Evolutionary conservation across 805 yeast species (phyloP).

Genomic region (Candida wancherniae): DNA sequence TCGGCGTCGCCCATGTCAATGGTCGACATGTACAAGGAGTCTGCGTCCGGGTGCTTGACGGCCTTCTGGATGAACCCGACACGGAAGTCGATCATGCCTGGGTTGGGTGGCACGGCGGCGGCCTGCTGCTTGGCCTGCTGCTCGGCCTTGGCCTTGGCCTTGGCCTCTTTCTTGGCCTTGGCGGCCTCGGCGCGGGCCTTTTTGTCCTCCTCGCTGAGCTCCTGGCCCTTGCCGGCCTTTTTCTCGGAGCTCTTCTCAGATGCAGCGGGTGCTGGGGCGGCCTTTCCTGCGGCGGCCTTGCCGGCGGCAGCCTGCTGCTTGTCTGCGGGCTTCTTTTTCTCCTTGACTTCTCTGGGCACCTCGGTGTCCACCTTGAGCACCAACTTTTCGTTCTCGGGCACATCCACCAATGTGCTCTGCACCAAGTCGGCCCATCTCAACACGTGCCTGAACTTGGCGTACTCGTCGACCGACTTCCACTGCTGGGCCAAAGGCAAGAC

Average conservation of each 20-base stretch:
- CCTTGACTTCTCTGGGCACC: slow-evolving; percentile 72
- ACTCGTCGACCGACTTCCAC: slow-evolving; percentile 50
- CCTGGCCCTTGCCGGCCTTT: slow-evolving; percentile 13
- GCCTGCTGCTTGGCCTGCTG: slow-evolving; percentile 43
- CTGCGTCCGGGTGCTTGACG: slow-evolving; percentile 96
- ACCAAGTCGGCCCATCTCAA: slow-evolving; percentile 89
- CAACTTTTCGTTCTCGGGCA: slow-evolving; percentile 51
- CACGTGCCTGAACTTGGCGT: slow-evolving; percentile 71
- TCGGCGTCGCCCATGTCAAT: slow-evolving; percentile 94
- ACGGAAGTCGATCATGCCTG: slow-evolving; percentile 84
- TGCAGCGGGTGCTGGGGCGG: slow-evolving; percentile 4
- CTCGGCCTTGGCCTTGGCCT: slow-evolving; percentile 56
- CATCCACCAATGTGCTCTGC: slow-evolving; percentile 60
- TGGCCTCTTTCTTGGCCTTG: slow-evolving; percentile 59
- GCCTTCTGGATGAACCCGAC: slow-evolving; percentile 98
- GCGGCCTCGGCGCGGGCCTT: slow-evolving; percentile 50
- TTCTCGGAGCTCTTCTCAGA: slow-evolving; percentile 30
- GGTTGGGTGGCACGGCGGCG: slow-evolving; percentile 64
- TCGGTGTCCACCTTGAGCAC: slow-evolving; percentile 54
- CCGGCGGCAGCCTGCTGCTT: slow-evolving; percentile 27
- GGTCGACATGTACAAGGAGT: slow-evolving; percentile 91
- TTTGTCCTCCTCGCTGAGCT: slow-evolving; percentile 38
- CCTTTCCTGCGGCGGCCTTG: slow-evolving; percentile 34
- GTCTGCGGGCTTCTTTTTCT: slow-evolving; percentile 46
- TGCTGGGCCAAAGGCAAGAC: slow-evolving; percentile 56